Conservation (phyloP, 2,329 filamentous ascomycete genomes). For the Aureobasidium vineae region DNA sequence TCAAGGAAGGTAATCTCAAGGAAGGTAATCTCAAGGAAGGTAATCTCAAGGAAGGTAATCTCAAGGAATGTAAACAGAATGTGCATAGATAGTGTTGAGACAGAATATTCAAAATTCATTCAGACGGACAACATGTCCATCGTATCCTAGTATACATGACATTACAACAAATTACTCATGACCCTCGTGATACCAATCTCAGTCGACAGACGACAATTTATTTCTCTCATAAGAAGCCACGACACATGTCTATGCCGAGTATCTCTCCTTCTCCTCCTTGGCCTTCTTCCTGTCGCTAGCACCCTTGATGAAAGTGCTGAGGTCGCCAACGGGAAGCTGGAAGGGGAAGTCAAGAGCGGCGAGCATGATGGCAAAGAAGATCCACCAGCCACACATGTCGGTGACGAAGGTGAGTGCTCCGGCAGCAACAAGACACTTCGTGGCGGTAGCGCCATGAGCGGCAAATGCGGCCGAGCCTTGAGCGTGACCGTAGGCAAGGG, state of each 20-base stretch:
- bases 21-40: too few species aligned
- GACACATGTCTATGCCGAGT: constrained; percentile 25
- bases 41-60: too few species aligned
- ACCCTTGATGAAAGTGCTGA: constrained; percentile 48
- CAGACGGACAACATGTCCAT: neutral
- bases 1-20: too few species aligned
- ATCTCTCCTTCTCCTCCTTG: constrained; percentile 34
- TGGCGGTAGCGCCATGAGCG: constrained; percentile 36
- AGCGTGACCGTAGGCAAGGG: constrained; percentile 39
- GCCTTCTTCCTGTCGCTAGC: constrained; percentile 41
- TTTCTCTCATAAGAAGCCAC: neutral
- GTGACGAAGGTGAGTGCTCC: constrained; percentile 53
- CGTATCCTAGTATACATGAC: neutral
- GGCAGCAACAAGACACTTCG: constrained; percentile 41
- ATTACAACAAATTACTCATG: constrained; percentile 3
- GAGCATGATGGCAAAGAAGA: constrained; percentile 55
- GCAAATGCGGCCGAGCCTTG: neutral
- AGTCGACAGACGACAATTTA: neutral
- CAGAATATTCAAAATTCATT: neutral
- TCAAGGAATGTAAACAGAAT: neutral
- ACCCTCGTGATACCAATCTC: neutral
- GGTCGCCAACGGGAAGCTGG: constrained; percentile 50
- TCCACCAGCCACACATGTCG: constrained; percentile 52
- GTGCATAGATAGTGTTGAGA: neutral
- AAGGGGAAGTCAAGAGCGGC: constrained; percentile 55